Percentiles rank a stretch among this genome's conserved stretches.
Conservation (phyloP, 2,329 filamentous ascomycete genomes). For the Ophiostoma ulmi region DNA sequence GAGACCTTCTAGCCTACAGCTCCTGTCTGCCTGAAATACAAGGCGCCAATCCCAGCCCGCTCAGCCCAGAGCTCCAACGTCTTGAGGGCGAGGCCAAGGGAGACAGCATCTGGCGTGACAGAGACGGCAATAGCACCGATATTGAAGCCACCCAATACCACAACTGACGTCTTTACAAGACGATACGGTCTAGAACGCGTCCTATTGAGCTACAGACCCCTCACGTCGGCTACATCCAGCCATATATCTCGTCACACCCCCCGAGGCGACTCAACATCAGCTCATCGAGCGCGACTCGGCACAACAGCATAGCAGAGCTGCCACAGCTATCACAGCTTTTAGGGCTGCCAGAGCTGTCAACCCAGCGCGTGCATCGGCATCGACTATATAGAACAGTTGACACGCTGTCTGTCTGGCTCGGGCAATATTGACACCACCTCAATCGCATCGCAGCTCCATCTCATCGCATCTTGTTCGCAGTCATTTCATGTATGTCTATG, state of each 20-base stretch:
- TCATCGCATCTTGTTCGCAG: not conserved
- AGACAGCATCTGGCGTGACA: not conserved
- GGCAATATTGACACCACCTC: too few species aligned
- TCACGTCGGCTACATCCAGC: not conserved
- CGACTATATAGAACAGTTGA: not conserved
- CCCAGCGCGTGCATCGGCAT: not conserved
- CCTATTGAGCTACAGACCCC: not conserved
- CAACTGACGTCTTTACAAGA: not conserved
- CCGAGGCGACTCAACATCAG: not conserved
- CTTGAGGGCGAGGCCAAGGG: not conserved
- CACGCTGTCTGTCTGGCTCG: not conserved
- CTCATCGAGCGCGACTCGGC: too few species aligned
- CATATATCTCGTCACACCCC: not conserved
- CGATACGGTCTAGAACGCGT: not conserved
- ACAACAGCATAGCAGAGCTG: not conserved
- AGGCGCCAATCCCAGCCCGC: not conserved
- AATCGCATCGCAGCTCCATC: not conserved
- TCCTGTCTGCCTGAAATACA: not conserved
- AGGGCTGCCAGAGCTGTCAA: not conserved
- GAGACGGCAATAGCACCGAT: not conserved
- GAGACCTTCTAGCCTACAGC: not conserved
- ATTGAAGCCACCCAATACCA: not conserved
- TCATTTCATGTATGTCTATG: not conserved
- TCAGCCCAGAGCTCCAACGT: conserved; percentile 1
- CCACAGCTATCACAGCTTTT: not conserved